Base-by-base conservation (phyloP, 805 yeast species). In the Yamadazyma kitorensis region DNA sequence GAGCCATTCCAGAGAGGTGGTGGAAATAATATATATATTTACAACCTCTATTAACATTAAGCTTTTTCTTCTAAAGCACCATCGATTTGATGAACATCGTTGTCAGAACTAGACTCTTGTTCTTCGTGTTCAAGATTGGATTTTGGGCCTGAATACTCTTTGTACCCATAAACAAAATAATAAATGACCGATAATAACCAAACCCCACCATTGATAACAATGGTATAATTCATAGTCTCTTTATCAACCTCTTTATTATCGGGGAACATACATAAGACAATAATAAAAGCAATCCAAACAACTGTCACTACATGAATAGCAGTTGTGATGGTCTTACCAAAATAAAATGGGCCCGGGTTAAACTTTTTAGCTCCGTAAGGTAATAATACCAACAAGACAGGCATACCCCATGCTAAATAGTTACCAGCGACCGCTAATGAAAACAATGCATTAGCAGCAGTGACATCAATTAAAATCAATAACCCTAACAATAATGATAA, bases 361-460 rank as follows among this genome's bases (percentile, higher is more conserved):
- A 80, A 79, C 29, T 73, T 60, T 9, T 60, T 57, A 34, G 61
- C 61, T 23, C 79, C 80, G 23, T 62, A 61, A 1, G 79, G 70
- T 31, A 76, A 59, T 34, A 76, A 64, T 37, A 78, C 58, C 33
- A 75, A 61, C 66, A 67, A 76, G 17, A 78, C 71, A 15, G 88
- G 87, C 28, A 68, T 61, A 33, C 75, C 65, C 84, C 86, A 54
- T 3, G 85, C 76, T 17, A 80, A 57, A 45, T 74, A 72, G 51
- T 79, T 77, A 37, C 85, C 81, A 7, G 82, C 74, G 40, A 79
- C 72, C 21, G 74, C 74, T 25, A 82, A 62, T 1, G 84, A 73
- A 60, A 82, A 82, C 29, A 82, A 63, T n/a, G 88, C 87, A 37
- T 61, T 65, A 2, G 86, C 76, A 15, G 87, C 86, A 4, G 78